These are phyloP conservation scores for Aaosphaeria pasadenensis DNA, from an alignment of 2,329 filamentous ascomycete genomes.

Conservation along the genomic window DNA sequence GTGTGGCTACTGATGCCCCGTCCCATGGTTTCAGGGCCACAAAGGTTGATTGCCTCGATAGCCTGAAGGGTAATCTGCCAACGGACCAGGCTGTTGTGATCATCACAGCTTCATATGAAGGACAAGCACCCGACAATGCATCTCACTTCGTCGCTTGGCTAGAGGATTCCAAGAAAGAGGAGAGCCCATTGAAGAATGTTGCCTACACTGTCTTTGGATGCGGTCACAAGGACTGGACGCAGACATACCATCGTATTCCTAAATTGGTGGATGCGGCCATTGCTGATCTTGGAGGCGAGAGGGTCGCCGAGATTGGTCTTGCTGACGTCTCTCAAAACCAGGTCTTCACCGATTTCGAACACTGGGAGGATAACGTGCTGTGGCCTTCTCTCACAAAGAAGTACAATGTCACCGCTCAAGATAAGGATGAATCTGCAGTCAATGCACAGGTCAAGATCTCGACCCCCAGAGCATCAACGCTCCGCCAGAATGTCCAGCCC, in stretches of 20 bases:
- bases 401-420: slow-evolving; percentile 17
- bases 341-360: slow-evolving; percentile 42
- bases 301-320: slow-evolving; percentile 28
- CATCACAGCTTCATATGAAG: slow-evolving; percentile 42
- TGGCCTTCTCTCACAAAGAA: slow-evolving; percentile 35
- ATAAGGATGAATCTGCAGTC: slow-evolving; percentile 19
- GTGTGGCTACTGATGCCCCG: slow-evolving; percentile 32
- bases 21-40: slow-evolving; percentile 36
- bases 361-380: slow-evolving; percentile 37
- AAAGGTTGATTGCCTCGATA: slow-evolving; percentile 31
- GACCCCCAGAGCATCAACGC: slow-evolving; percentile 29
- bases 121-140: slow-evolving; percentile 43
- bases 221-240: slow-evolving; percentile 42
- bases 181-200: slow-evolving; percentile 24
- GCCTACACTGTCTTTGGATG: slow-evolving; percentile 42
- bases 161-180: slow-evolving; percentile 19
- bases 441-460: slow-evolving; percentile 31
- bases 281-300: slow-evolving; percentile 26
- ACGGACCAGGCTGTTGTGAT: slow-evolving; percentile 38
- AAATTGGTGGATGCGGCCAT: slow-evolving; percentile 33
- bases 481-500: slow-evolving; percentile 37
- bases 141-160: slow-evolving; percentile 43
- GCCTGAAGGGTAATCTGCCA: slow-evolving; percentile 29
- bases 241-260: slow-evolving; percentile 42
- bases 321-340: slow-evolving; percentile 37